A percentile compares a stretch with the other conserved stretches of the same genome.
Evolutionary conservation across 352 stramenopile species (phyloP).

Genomic region (Pythium plurisporium): DNA sequence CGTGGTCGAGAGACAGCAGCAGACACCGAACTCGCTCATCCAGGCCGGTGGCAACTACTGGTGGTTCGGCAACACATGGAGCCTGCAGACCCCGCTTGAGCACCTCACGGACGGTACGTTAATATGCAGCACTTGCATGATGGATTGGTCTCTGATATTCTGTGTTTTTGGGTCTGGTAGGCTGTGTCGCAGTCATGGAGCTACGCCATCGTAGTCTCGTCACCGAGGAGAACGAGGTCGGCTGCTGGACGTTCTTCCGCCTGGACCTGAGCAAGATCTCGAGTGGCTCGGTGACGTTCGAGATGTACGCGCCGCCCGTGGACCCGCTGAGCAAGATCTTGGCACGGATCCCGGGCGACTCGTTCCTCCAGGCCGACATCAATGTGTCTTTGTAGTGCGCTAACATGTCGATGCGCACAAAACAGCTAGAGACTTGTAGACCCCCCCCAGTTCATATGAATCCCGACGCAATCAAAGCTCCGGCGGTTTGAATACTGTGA

Average conservation of each 20-base stretch:
- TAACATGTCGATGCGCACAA: not conserved
- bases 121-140: not conserved
- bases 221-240: conserved; percentile 82
- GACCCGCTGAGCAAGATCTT: conserved; percentile 85
- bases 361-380: conserved; percentile 86
- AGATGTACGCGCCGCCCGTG: conserved; percentile 86
- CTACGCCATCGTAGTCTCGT: conserved; percentile 77
- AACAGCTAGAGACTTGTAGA: not conserved
- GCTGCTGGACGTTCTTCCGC: conserved; percentile 89
- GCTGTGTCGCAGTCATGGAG: conserved; percentile 85
- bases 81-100: conserved; percentile 79
- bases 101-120: conserved; percentile 81
- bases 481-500: too few relatives aligned
- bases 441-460: too few relatives aligned
- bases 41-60: conserved; percentile 83
- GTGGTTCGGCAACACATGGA: conserved; percentile 89
- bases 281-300: conserved; percentile 77
- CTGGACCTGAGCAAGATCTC: conserved; percentile 87
- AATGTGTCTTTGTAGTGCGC: conserved; percentile 69
- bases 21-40: conserved; percentile 83
- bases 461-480: too few relatives aligned
- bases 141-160: not conserved
- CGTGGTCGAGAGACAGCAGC: conserved; percentile 66
- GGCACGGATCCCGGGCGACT: conserved; percentile 78
- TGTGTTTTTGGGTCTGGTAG: conserved; percentile 26